Conservation (phyloP, 495 filamentous ascomycete species). For the Lasiosphaeria ovina region DNA sequence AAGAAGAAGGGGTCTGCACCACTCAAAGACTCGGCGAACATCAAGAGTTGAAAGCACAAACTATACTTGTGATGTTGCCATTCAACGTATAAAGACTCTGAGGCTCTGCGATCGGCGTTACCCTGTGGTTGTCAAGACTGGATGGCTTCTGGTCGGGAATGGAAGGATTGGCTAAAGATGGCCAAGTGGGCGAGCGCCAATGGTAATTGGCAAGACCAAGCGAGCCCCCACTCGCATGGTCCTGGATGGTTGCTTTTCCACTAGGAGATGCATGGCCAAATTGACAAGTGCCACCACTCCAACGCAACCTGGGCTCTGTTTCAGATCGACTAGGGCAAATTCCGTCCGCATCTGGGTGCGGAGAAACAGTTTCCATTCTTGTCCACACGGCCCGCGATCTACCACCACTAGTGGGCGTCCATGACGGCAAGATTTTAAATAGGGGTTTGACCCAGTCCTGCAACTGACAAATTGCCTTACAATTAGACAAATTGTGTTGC, state of each 20-base stretch:
- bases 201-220: background rate
- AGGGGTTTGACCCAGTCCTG: too few relatives aligned
- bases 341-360: background rate
- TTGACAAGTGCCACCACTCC: background rate
- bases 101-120: slow-evolving; percentile 11
- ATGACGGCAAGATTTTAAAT: background rate
- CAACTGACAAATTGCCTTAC: too few relatives aligned
- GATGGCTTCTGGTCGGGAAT: slow-evolving; percentile 2
- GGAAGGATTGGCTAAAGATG: too few relatives aligned
- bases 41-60: too few relatives aligned
- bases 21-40: too few relatives aligned
- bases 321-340: slow-evolving; percentile 5
- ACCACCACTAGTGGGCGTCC: background rate
- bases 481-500: too few relatives aligned
- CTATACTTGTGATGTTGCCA: too few relatives aligned
- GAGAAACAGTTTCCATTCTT: slow-evolving; percentile 1
- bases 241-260: too few relatives aligned
- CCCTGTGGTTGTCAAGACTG: background rate
- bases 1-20: too few relatives aligned
- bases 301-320: background rate
- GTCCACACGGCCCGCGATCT: background rate
- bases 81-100: background rate
- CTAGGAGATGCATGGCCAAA: background rate
- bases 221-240: background rate
- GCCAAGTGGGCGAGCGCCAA: too few relatives aligned